phyloP scores from a whole-genome alignment of 805 yeast species.

The Blastobotrys chiropterorum region DNA sequence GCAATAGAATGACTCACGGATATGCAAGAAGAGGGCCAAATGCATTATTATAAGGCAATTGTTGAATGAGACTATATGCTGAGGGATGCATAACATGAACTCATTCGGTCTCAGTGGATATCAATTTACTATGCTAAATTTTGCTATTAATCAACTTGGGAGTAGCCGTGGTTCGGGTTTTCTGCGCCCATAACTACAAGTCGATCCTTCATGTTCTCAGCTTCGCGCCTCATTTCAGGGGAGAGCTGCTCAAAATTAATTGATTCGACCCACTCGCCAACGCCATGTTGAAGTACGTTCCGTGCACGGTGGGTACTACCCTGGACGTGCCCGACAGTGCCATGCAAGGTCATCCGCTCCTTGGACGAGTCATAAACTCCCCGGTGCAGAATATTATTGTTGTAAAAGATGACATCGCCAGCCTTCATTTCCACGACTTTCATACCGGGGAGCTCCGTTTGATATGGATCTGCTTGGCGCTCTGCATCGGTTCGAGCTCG shows the following conservation, averaged over 20 bases:
- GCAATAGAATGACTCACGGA: background rate
- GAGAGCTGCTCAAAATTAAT: background rate
- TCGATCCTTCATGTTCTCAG: conserved; percentile 5
- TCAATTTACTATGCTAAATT: no score
- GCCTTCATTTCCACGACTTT: conserved; percentile 41
- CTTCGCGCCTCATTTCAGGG: background rate
- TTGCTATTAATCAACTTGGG: conserved; percentile 2
- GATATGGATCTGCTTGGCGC: conserved; percentile 31
- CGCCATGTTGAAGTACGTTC: conserved; percentile 51
- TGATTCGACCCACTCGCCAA: conserved; percentile 37
- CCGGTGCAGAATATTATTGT: conserved; percentile 45
- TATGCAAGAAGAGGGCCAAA: no score
- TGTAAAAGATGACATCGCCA: conserved; percentile 47
- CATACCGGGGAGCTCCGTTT: conserved; percentile 25
- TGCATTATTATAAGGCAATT: no score
- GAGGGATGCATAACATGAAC: no score
- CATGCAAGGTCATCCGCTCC: conserved; percentile 43
- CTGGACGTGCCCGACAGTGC: conserved; percentile 42
- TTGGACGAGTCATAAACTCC: conserved; percentile 37
- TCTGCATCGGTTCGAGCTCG: conserved; percentile 42
- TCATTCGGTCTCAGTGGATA: no score
- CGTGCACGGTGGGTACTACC: conserved; percentile 40
- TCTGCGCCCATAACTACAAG: conserved; percentile 4
- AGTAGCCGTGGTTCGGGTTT: conserved; percentile 3
- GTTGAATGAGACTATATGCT: no score